phyloP scores from a whole-genome alignment of 768 basidiomycete species.

The Kwoniella botswanensis region DNA sequence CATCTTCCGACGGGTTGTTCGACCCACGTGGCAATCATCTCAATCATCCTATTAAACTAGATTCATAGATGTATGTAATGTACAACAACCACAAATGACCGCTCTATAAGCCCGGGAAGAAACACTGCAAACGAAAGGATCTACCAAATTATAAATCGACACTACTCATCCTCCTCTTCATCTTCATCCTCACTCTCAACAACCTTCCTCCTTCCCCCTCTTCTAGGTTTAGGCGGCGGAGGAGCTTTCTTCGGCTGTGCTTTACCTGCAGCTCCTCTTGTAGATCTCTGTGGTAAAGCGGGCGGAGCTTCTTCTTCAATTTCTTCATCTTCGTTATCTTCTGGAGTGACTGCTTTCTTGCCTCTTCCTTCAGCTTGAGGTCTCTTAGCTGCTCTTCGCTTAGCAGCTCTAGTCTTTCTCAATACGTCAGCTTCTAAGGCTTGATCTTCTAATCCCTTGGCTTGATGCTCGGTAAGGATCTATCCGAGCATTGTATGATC shows the following conservation, averaged over 20 bases:
- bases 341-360: conserved; percentile 2
- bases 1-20: conserved; percentile 11
- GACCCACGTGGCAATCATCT: not conserved
- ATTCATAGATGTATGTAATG: not conserved
- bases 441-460: conserved; percentile 89
- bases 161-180: conserved; percentile 25
- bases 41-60: not conserved
- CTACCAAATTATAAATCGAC: not conserved
- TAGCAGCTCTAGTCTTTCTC: conserved; percentile 79
- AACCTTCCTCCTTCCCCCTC: conserved; percentile 20
- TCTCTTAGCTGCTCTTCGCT: conserved; percentile 50
- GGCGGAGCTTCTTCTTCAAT: conserved; percentile 15
- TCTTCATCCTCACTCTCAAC: conserved; percentile 27
- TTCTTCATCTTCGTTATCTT: conserved; percentile 29
- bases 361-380: conserved; percentile 17
- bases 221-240: not conserved
- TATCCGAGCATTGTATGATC: conserved; percentile 51
- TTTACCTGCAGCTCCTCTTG: conserved; percentile 12
- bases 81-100: not conserved
- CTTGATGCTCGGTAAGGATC: conserved; percentile 82
- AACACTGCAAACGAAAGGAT: not conserved
- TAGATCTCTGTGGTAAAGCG: conserved; percentile 2
- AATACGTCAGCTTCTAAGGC: conserved; percentile 84
- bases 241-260: conserved; percentile 6
- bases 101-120: too few relatives aligned